Evolutionary conservation across 2,329 filamentous ascomycete species (phyloP).

Genomic region (Paecilomyces niveus): DNA sequence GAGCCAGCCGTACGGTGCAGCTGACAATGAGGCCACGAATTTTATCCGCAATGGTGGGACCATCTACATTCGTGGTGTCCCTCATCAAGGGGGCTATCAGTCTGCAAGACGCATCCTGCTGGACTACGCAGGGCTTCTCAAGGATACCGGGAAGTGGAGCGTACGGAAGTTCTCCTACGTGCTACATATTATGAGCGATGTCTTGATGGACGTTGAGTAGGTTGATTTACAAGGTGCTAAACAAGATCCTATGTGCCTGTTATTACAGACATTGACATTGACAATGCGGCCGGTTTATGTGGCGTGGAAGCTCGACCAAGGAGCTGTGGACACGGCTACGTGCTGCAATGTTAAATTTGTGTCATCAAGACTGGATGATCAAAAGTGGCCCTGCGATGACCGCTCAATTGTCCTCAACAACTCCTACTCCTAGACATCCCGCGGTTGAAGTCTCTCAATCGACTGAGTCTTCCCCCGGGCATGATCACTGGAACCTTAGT

Average conservation of each 20-base stretch:
- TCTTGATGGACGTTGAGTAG: slow-evolving; percentile 30
- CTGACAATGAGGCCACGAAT: slow-evolving; percentile 25
- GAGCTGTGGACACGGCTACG: no score
- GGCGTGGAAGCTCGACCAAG: slow-evolving; percentile 5
- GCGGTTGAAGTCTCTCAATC: no score
- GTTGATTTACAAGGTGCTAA: background rate
- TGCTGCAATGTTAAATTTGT: no score
- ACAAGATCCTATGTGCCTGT: background rate
- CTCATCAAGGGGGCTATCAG: slow-evolving; percentile 44
- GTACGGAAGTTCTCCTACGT: slow-evolving; percentile 45
- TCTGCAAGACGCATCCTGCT: slow-evolving; percentile 45
- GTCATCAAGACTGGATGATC: no score
- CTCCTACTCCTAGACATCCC: no score
- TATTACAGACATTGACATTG: background rate
- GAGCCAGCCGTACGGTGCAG: slow-evolving; percentile 17
- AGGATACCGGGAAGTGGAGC: slow-evolving; percentile 47
- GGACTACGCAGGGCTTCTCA: slow-evolving; percentile 47
- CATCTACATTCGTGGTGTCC: slow-evolving; percentile 42
- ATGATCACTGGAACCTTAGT: no score
- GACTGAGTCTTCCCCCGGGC: no score
- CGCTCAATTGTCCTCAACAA: no score
- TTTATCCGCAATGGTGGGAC: slow-evolving; percentile 46
- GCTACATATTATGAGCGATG: slow-evolving; percentile 50
- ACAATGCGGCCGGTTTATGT: slow-evolving; percentile 8
- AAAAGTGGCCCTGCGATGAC: no score